phyloP scores from a whole-genome alignment of 352 stramenopile species.

The Phytophthora pinifolia region DNA sequence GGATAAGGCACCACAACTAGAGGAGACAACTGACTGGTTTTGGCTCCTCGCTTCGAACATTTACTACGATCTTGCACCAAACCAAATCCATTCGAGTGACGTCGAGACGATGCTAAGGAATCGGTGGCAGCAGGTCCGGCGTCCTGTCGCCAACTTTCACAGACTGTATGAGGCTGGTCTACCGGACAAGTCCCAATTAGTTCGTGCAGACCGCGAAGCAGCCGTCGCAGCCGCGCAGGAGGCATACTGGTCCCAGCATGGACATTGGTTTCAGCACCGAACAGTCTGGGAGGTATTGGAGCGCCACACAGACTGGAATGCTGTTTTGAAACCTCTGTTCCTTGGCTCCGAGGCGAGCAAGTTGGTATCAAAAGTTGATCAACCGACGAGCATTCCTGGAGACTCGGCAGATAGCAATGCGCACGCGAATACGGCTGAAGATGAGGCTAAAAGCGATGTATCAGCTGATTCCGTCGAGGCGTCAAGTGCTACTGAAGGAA shows the following conservation, averaged over 20 bases:
- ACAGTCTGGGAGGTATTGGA: conserved; percentile 13
- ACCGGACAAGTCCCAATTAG: neutral
- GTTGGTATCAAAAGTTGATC: too few relatives aligned
- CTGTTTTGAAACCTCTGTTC: conserved; percentile 2
- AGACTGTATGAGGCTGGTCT: conserved; percentile 4
- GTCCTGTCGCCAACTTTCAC: conserved; percentile 5
- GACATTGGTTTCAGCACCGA: conserved; percentile 13
- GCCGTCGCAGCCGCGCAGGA: conserved; percentile 1
- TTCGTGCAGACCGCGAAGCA: neutral
- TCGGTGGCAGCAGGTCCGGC: neutral
- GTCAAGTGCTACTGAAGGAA: too few relatives aligned
- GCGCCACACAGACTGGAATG: conserved; percentile 11
- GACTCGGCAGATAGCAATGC: too few relatives aligned
- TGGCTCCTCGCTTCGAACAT: conserved; percentile 13
- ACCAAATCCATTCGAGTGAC: neutral
- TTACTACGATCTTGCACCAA: conserved; percentile 7
- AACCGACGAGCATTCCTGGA: too few relatives aligned
- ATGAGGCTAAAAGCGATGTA: too few relatives aligned
- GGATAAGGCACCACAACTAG: neutral
- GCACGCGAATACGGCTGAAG: too few relatives aligned
- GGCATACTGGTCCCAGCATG: conserved; percentile 1
- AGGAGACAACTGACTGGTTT: conserved; percentile 15
- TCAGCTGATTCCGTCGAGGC: too few relatives aligned
- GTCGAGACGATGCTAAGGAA: conserved; percentile 6
- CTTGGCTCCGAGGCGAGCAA: too few relatives aligned